Conservation (phyloP, 805 yeast species). For the Ascoidea asiatica region DNA sequence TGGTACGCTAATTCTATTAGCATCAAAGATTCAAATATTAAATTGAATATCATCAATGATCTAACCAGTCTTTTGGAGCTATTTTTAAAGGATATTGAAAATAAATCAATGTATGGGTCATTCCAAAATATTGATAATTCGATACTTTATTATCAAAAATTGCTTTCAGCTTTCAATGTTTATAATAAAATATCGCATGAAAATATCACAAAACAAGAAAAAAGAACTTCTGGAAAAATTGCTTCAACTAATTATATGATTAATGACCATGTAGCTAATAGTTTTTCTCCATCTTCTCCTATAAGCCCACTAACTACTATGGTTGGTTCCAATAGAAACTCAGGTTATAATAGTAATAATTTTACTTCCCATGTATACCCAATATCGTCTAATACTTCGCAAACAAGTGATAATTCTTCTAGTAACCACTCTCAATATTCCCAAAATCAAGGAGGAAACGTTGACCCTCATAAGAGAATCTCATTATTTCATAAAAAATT, state of each 20-base stretch:
- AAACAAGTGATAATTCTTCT: not conserved
- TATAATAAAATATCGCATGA: conserved; percentile 1
- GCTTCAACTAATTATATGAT: not conserved
- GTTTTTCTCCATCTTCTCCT: not conserved
- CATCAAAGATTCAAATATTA: conserved; percentile 6
- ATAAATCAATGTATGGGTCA: not conserved
- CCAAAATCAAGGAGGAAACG: no score
- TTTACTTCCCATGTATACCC: no score
- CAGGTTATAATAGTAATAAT: not conserved
- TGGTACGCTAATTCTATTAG: conserved; percentile 3
- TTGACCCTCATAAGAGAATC: no score
- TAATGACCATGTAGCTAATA: not conserved
- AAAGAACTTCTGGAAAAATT: not conserved
- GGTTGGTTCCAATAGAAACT: not conserved
- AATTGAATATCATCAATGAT: conserved; percentile 8
- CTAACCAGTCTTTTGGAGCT: conserved; percentile 3
- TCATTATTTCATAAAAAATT: not conserved
- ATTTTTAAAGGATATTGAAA: not conserved
- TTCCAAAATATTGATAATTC: conserved; percentile 3
- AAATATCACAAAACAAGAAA: not conserved
- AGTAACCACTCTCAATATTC: not conserved
- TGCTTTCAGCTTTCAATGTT: conserved; percentile 8
- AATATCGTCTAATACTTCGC: no score
- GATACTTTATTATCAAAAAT: conserved; percentile 7
- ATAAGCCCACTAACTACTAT: no score